phyloP scores from a whole-genome alignment of 163 green algal species.

The Prototheca stagnorum region DNA sequence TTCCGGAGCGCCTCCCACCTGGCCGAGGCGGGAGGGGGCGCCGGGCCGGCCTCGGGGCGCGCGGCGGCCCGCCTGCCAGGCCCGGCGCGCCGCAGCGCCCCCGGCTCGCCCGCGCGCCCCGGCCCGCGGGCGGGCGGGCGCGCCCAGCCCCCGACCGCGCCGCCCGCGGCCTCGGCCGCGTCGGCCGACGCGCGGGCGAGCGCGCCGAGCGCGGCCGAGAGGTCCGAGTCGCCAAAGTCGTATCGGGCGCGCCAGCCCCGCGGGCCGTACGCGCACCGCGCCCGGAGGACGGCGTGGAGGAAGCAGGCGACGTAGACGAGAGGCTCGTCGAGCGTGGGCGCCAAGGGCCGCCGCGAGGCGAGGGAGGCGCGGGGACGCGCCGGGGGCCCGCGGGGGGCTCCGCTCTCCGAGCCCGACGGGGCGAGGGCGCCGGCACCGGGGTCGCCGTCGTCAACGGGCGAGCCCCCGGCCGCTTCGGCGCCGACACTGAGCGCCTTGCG shows the following conservation, averaged over 20 bases:
- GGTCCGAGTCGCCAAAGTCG: constrained; percentile 86
- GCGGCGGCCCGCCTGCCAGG: too few relatives aligned
- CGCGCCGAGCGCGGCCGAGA: constrained; percentile 67
- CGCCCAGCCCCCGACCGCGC: too few relatives aligned
- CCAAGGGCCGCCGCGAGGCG: constrained; percentile 77
- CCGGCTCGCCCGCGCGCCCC: constrained; percentile 86
- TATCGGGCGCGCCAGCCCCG: constrained; percentile 91
- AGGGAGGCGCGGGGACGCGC: constrained; percentile 81
- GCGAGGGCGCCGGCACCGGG: too few relatives aligned
- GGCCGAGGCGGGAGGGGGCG: too few relatives aligned
- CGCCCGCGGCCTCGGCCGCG: too few relatives aligned
- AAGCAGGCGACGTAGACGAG: constrained; percentile 85
- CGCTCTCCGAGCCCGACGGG: too few relatives aligned
- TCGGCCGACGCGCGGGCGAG: too few relatives aligned
- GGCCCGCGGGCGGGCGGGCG: constrained; percentile 11
- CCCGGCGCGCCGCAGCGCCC: constrained; percentile 18
- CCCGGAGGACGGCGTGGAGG: constrained; percentile 75
- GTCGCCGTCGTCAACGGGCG: too few relatives aligned
- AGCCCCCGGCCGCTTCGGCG: too few relatives aligned
- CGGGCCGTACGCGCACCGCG: constrained; percentile 82
- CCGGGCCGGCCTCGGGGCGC: too few relatives aligned
- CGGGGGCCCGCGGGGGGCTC: constrained; percentile 59
- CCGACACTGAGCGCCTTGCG: too few relatives aligned
- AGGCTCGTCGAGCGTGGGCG: constrained; percentile 70
- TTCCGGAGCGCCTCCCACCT: constrained; percentile 82